Conservation (phyloP, 2,329 filamentous ascomycete genomes). For the Zalaria sp. region DNA sequence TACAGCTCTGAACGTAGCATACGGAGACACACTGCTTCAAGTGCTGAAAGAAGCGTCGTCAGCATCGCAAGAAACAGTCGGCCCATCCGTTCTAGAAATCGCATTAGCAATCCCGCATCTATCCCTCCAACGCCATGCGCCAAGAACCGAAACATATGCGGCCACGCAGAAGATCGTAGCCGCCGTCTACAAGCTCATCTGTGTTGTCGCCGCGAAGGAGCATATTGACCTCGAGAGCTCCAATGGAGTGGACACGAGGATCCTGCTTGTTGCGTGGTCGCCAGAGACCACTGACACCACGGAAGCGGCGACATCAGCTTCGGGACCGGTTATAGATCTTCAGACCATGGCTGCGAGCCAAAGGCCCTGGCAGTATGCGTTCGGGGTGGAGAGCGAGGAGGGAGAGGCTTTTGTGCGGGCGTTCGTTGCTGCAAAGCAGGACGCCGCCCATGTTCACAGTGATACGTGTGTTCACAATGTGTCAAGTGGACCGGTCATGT, state of each 20-base stretch:
- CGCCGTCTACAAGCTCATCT: constrained; percentile 64
- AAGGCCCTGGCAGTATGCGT: constrained; percentile 50
- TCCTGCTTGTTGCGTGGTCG: constrained; percentile 57
- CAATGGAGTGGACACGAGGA: constrained; percentile 60
- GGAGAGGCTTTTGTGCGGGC: constrained; percentile 44
- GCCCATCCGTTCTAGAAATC: constrained; percentile 37
- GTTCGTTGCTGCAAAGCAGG: constrained; percentile 20
- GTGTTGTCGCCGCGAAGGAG: constrained; percentile 52
- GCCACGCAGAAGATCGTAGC: constrained; percentile 62
- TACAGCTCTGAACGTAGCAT: constrained; percentile 27
- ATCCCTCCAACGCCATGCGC: constrained; percentile 32
- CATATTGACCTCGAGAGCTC: constrained; percentile 49
- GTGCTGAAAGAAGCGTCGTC: constrained; percentile 26
- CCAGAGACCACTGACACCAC: constrained; percentile 13
- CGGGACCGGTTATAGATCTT: constrained; percentile 38
- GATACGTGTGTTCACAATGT: not conserved
- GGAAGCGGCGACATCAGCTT: constrained; percentile 12
- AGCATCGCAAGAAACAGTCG: constrained; percentile 15
- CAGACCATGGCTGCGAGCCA: constrained; percentile 32
- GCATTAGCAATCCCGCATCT: constrained; percentile 52
- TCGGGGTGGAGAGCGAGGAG: constrained; percentile 49
- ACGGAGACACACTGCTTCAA: constrained; percentile 25
- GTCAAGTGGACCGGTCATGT: constrained; percentile 1
- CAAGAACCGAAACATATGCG: constrained; percentile 47
- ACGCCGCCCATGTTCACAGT: not conserved